Percentiles rank a stretch among this genome's conserved stretches.
These are phyloP conservation scores for Leersia perrieri DNA, from an alignment of 176 grass and related monocot species.

Conservation along the genomic window DNA sequence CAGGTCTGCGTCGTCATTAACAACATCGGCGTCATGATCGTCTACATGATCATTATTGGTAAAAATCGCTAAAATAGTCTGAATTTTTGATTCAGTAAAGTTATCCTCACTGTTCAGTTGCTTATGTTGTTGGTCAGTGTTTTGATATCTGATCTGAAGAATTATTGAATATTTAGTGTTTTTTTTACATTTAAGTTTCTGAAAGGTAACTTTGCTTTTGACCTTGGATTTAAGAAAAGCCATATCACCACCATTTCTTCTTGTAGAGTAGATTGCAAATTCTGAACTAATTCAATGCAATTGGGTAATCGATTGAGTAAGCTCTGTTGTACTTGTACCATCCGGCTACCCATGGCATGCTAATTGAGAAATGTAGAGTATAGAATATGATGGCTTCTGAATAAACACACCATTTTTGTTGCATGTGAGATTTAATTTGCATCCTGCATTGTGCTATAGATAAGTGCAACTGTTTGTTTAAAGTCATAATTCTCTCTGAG, in stretches of 20 bases:
- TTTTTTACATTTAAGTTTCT: background rate
- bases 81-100: background rate
- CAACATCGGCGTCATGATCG: slow-evolving; percentile 86
- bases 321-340: background rate
- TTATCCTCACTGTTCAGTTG: background rate
- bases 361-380: background rate
- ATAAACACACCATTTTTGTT: background rate
- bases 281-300: slow-evolving; percentile 4
- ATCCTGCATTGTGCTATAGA: background rate
- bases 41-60: slow-evolving; percentile 99
- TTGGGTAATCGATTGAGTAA: background rate
- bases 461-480: background rate
- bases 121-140: background rate
- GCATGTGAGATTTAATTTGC: background rate
- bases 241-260: background rate
- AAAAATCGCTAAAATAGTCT: background rate
- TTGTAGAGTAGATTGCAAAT: background rate
- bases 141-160: background rate
- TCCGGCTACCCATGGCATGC: background rate
- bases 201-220: background rate
- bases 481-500: background rate
- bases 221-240: background rate
- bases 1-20: slow-evolving; percentile 88
- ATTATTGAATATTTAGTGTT: background rate
- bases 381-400: background rate